phyloP scores from a whole-genome alignment of 208 protist genomes.

The Crithidia acanthocephali region DNA sequence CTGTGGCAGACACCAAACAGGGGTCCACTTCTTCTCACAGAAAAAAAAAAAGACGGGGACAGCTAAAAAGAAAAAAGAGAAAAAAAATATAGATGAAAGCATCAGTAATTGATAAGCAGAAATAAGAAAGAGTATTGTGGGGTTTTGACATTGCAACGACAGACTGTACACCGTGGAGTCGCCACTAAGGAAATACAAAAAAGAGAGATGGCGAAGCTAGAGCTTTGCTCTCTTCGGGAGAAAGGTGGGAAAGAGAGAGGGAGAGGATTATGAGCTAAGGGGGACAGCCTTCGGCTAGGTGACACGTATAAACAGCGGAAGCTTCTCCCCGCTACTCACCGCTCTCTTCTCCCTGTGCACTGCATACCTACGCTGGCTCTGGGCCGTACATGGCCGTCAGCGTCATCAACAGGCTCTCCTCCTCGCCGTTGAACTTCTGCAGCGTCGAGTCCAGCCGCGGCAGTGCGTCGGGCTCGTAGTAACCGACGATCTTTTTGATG shows the following conservation, averaged over 20 bases:
- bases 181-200: no score
- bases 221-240: no score
- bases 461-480: constrained; percentile 50
- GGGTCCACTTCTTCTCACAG: no score
- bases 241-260: neutral
- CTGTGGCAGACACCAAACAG: no score
- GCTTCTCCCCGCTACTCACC: neutral
- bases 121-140: no score
- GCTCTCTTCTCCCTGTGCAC: neutral
- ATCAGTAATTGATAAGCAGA: no score
- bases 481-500: constrained; percentile 37
- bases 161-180: no score
- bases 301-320: no score
- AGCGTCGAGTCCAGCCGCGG: constrained; percentile 32
- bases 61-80: constrained; percentile 4
- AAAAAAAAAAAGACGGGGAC: neutral
- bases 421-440: constrained; percentile 45
- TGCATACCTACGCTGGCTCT: constrained; percentile 34
- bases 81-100: neutral
- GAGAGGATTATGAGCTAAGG: neutral
- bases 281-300: no score
- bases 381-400: constrained; percentile 54
- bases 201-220: no score
- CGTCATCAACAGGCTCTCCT: constrained; percentile 52
- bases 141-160: no score